Evolutionary conservation across 148 eudicot species (phyloP).

Genomic region (Silene latifolia): DNA sequence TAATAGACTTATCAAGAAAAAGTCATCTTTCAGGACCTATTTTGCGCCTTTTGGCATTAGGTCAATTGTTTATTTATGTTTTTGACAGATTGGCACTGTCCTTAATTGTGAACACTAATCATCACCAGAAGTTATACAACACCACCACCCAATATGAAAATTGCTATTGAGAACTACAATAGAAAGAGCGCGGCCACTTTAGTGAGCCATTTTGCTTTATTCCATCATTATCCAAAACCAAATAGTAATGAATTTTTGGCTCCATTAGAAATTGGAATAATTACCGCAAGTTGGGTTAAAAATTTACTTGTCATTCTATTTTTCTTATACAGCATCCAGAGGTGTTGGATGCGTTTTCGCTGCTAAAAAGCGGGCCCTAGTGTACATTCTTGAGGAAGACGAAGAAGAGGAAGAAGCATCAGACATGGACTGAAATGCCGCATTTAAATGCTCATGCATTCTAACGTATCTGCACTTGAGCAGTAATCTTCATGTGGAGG

Average conservation of each 20-base stretch:
- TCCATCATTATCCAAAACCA: too few species aligned
- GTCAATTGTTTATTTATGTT: neutral
- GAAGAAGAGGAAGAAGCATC: slow-evolving; percentile 54
- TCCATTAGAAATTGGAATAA: neutral
- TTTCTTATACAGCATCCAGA: slow-evolving; percentile 64
- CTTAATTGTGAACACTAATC: neutral
- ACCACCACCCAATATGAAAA: too few species aligned
- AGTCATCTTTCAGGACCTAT: neutral
- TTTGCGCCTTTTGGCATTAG: neutral
- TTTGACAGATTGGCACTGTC: neutral
- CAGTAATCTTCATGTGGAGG: neutral
- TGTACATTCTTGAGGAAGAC: slow-evolving; percentile 95
- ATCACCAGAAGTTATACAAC: neutral
- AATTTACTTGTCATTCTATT: neutral
- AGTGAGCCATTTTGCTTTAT: too few species aligned
- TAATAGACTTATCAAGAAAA: neutral
- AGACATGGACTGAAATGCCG: slow-evolving; percentile 54
- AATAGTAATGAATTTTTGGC: neutral
- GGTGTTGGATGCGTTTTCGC: slow-evolving; percentile 95
- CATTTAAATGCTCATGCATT: neutral
- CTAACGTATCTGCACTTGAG: neutral
- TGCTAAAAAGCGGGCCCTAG: slow-evolving; percentile 90
- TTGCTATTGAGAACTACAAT: too few species aligned
- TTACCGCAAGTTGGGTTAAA: neutral
- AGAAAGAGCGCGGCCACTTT: too few species aligned